These are phyloP conservation scores for Trypanosomatidae sp. DNA, from an alignment of 208 protist species.

Conservation along the genomic window DNA sequence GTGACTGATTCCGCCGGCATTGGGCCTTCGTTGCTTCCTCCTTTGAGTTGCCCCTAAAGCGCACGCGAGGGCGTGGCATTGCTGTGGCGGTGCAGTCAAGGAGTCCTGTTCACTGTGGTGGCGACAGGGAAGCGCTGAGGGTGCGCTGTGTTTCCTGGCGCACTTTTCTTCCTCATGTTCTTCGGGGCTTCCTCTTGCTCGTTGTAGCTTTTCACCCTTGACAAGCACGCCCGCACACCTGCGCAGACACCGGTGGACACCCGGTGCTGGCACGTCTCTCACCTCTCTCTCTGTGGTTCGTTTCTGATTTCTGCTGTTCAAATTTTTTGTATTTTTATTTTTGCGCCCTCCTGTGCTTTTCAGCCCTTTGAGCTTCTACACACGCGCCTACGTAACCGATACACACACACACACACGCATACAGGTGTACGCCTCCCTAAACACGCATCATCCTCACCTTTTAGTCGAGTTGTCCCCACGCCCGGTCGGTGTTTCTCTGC, in stretches of 20 bases:
- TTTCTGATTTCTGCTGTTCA: background rate
- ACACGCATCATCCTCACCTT: background rate
- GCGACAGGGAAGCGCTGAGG: background rate
- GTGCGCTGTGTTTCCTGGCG: background rate
- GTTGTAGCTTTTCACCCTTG: background rate
- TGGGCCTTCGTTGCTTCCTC: too few relatives aligned
- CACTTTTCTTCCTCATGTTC: background rate
- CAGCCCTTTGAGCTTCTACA: background rate
- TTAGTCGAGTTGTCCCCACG: too few relatives aligned
- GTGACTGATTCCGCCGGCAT: background rate
- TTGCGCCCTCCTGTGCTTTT: background rate
- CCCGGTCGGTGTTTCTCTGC: background rate
- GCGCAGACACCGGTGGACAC: background rate
- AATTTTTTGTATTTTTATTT: background rate
- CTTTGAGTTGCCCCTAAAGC: too few relatives aligned
- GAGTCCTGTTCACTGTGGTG: background rate
- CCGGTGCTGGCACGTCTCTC: background rate
- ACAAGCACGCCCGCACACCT: background rate
- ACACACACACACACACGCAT: background rate
- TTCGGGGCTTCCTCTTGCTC: background rate
- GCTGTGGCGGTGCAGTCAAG: background rate
- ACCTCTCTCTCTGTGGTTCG: background rate
- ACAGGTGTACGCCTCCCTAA: background rate
- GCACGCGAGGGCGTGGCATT: background rate
- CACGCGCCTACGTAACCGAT: background rate